Percentiles rank a stretch among this genome's conserved stretches.
Conservation (phyloP, 345 rosid genomes). For the Ricinus communis region DNA sequence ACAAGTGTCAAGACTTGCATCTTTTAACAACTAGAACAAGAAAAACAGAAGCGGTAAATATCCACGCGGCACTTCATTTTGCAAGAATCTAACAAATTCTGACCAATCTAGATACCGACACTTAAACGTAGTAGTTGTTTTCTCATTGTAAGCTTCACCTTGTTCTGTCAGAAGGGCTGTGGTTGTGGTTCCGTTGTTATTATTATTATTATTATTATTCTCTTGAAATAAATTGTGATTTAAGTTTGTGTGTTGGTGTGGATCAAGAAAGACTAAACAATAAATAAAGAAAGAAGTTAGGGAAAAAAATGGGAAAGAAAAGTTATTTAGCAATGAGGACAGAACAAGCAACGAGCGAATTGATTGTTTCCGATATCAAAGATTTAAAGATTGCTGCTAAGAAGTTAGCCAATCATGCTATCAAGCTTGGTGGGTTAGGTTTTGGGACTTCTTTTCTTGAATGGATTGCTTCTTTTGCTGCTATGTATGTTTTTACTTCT, state of each 20-base stretch:
- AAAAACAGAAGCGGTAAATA: no score
- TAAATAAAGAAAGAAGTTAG: no score
- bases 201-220: no score
- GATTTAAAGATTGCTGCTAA: slow-evolving; percentile 41
- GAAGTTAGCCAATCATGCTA: slow-evolving; percentile 39
- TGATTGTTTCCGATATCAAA: slow-evolving; percentile 34
- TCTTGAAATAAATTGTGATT: no score
- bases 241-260: not conserved
- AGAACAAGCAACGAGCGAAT: slow-evolving; percentile 19
- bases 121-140: not conserved
- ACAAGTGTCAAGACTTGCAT: no score
- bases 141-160: not conserved
- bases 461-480: slow-evolving; percentile 48
- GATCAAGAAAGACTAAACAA: no score
- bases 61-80: no score
- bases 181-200: no score
- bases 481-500: slow-evolving; percentile 29
- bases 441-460: slow-evolving; percentile 41
- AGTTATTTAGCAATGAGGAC: slow-evolving; percentile 29
- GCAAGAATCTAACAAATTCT: not conserved
- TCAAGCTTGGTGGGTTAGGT: slow-evolving; percentile 41
- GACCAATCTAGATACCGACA: no score
- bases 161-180: no score
- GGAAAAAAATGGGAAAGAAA: slow-evolving; percentile 18
- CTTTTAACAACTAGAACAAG: no score